Conservation (phyloP, 495 filamentous ascomycete genomes). For the Copromyces sp. region DNA sequence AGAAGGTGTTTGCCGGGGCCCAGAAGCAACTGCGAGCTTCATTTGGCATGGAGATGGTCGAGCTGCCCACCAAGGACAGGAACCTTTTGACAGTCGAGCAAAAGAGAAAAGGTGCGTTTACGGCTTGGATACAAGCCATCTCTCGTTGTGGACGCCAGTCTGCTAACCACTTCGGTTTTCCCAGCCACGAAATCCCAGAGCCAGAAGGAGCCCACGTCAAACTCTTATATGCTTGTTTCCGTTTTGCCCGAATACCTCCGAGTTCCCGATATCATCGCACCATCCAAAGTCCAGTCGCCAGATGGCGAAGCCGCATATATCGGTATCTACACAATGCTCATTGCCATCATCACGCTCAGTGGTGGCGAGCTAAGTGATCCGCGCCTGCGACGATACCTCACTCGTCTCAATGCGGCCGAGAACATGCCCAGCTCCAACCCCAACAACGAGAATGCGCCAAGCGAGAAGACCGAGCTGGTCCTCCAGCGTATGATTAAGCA, state of each 20-base stretch:
- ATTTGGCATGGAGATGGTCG: slow-evolving; percentile 82
- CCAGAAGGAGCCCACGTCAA: slow-evolving; percentile 41
- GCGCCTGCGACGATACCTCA: slow-evolving; percentile 62
- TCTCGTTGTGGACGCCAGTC: neutral
- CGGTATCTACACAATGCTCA: slow-evolving; percentile 68
- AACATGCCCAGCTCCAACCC: slow-evolving; percentile 42
- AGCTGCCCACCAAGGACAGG: slow-evolving; percentile 73
- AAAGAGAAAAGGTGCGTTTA: slow-evolving; percentile 43
- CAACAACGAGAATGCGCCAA: slow-evolving; percentile 47
- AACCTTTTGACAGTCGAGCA: slow-evolving; percentile 70
- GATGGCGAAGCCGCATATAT: slow-evolving; percentile 66
- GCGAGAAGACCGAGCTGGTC: slow-evolving; percentile 63
- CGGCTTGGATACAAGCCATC: neutral
- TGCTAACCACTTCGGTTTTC: slow-evolving; percentile 9
- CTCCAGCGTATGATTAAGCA: slow-evolving; percentile 68
- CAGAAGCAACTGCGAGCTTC: slow-evolving; percentile 51
- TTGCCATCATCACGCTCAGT: slow-evolving; percentile 59
- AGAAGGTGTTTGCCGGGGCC: slow-evolving; percentile 54
- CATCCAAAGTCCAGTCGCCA: slow-evolving; percentile 52
- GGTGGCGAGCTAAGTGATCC: slow-evolving; percentile 63
- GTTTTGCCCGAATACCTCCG: slow-evolving; percentile 57
- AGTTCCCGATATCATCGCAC: slow-evolving; percentile 52
- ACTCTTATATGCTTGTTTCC: slow-evolving; percentile 66
- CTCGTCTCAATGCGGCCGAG: slow-evolving; percentile 62
- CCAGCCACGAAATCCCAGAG: slow-evolving; percentile 33